Conservation (phyloP, 2,329 filamentous ascomycete genomes). For the Colletotrichum zoysiae region DNA sequence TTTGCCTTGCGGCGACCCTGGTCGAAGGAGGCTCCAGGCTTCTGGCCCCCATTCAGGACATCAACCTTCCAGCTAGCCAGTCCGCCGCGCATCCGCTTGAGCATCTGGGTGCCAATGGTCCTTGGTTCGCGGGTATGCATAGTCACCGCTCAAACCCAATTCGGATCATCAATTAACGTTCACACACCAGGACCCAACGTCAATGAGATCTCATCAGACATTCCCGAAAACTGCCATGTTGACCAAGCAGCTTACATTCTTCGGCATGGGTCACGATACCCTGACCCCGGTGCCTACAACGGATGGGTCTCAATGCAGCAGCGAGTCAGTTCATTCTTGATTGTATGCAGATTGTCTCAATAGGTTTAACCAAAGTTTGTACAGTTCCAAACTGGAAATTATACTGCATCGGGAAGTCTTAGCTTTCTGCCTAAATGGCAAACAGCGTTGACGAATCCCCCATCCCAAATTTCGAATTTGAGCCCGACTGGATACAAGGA, state of each 20-base stretch:
- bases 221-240: conserved; percentile 68
- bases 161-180: neutral
- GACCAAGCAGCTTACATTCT: conserved; percentile 71
- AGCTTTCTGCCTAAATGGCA: conserved; percentile 71
- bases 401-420: conserved; percentile 65
- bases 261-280: conserved; percentile 73
- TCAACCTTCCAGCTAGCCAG: conserved; percentile 46
- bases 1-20: conserved; percentile 21
- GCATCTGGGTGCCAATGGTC: conserved; percentile 66
- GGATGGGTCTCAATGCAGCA: conserved; percentile 65
- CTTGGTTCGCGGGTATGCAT: conserved; percentile 63
- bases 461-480: conserved; percentile 68
- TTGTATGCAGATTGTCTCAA: neutral
- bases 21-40: conserved; percentile 16
- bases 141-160: neutral
- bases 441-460: conserved; percentile 67
- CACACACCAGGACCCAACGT: conserved; percentile 63
- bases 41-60: conserved; percentile 46
- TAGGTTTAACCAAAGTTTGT: neutral
- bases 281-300: conserved; percentile 70
- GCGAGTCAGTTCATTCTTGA: conserved; percentile 50
- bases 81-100: conserved; percentile 57
- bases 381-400: conserved; percentile 66
- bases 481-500: conserved; percentile 75
- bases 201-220: conserved; percentile 64